These are phyloP conservation scores for Cenchrus purpureus DNA, from an alignment of 176 grass and related monocot genomes.

Conservation along the genomic window DNA sequence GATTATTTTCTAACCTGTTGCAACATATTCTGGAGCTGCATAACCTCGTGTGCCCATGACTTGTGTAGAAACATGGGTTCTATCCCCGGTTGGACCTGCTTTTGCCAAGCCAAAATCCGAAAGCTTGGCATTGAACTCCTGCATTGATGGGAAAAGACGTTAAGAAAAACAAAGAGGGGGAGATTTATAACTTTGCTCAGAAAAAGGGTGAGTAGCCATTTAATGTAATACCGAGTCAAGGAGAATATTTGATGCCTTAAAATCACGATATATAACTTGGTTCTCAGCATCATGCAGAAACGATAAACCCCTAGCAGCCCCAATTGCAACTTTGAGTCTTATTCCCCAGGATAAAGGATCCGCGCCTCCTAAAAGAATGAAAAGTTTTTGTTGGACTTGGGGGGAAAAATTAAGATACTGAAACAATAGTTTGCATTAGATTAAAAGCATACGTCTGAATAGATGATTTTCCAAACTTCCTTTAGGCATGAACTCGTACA, in stretches of 20 bases:
- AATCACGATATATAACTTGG: conserved; percentile 95
- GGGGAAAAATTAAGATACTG: background rate
- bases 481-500: conserved; percentile 84
- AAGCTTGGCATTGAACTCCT: conserved; percentile 87
- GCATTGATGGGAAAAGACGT: conserved; percentile 24
- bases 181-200: background rate
- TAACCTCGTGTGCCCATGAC: conserved; percentile 93
- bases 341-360: conserved; percentile 76
- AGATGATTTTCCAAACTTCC: conserved; percentile 93
- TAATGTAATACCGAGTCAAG: conserved; percentile 71
- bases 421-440: background rate
- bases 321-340: conserved; percentile 87
- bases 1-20: conserved; percentile 61
- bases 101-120: conserved; percentile 97
- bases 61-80: conserved; percentile 95
- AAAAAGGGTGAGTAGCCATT: background rate
- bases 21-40: conserved; percentile 94
- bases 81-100: conserved; percentile 93
- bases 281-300: conserved; percentile 86
- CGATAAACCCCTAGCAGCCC: conserved; percentile 77
- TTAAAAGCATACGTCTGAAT: conserved; percentile 62
- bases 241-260: conserved; percentile 96
- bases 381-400: background rate
- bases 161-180: background rate
- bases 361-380: conserved; percentile 50